These are phyloP conservation scores for Colletotrichum filicis DNA, from an alignment of 2,329 filamentous ascomycete species.

Conservation along the genomic window DNA sequence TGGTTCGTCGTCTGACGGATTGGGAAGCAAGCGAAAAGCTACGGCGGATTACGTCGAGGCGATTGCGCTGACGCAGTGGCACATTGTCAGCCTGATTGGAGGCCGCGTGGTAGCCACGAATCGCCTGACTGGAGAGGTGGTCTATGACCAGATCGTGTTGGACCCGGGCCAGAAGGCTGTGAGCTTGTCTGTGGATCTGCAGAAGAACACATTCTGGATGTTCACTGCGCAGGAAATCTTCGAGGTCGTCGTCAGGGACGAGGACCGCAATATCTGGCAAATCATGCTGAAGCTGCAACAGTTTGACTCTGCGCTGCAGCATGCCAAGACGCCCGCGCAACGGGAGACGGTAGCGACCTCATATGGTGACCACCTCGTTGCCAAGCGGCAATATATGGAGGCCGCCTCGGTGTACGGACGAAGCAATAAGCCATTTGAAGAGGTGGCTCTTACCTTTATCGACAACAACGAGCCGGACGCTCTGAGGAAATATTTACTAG, in stretches of 20 bases:
- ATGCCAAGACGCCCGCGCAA: slow-evolving; percentile 82
- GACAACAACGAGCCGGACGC: slow-evolving; percentile 92
- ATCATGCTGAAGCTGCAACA: slow-evolving; percentile 89
- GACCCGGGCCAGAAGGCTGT: slow-evolving; percentile 82
- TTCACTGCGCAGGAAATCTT: slow-evolving; percentile 93
- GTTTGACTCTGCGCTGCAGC: slow-evolving; percentile 88
- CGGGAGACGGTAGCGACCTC: slow-evolving; percentile 92
- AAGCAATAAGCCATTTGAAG: slow-evolving; percentile 96
- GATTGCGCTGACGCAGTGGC: slow-evolving; percentile 91
- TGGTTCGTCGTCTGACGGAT: slow-evolving; percentile 19
- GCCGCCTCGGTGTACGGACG: slow-evolving; percentile 92
- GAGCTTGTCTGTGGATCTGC: slow-evolving; percentile 88
- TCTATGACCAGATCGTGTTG: slow-evolving; percentile 89
- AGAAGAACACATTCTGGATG: slow-evolving; percentile 98
- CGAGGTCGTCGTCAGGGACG: slow-evolving; percentile 90
- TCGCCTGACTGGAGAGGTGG: slow-evolving; percentile 83
- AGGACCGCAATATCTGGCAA: slow-evolving; percentile 93
- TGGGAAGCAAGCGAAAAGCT: slow-evolving; percentile 67
- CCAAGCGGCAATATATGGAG: slow-evolving; percentile 84
- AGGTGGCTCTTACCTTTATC: slow-evolving; percentile 91
- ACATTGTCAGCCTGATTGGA: slow-evolving; percentile 86
- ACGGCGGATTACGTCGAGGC: slow-evolving; percentile 80
- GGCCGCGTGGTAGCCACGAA: slow-evolving; percentile 87
- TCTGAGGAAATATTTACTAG: slow-evolving; percentile 86
- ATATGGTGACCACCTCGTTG: slow-evolving; percentile 88